Evolutionary conservation across 1,139 yeast species (phyloP).

Genomic region (Geotrichum bryndzae): DNA sequence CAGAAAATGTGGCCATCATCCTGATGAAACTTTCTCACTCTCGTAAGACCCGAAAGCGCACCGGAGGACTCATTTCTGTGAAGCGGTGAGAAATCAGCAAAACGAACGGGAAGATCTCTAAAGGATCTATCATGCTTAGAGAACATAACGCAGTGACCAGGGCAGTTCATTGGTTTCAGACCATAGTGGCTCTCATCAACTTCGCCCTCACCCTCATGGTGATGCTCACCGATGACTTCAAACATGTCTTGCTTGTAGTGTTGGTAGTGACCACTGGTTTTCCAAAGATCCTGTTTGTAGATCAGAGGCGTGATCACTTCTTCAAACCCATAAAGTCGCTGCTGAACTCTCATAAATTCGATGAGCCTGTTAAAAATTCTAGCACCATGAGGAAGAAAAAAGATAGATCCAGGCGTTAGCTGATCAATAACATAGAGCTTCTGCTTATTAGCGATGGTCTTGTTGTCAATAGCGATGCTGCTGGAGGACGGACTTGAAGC

Average conservation of each 20-base stretch:
- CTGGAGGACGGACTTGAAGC: background rate
- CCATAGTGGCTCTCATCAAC: constrained; percentile 59
- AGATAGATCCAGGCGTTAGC: constrained; percentile 79
- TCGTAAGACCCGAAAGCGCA: constrained; percentile 85
- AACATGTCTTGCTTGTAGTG: constrained; percentile 95
- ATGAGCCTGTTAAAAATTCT: constrained; percentile 73
- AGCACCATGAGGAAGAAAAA: constrained; percentile 89
- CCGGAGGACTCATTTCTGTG: constrained; percentile 97
- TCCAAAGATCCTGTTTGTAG: constrained; percentile 80
- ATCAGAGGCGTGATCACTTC: constrained; percentile 93
- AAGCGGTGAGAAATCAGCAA: constrained; percentile 86
- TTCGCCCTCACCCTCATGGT: constrained; percentile 26
- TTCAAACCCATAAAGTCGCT: constrained; percentile 74
- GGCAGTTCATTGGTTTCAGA: constrained; percentile 93
- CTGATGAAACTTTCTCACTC: constrained; percentile 95
- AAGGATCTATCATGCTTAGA: constrained; percentile 78
- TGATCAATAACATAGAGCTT: constrained; percentile 70
- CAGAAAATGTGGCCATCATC: constrained; percentile 99
- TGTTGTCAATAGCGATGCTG: constrained; percentile 11
- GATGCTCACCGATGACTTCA: constrained; percentile 44
- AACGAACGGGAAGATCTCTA: constrained; percentile 82
- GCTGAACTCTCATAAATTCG: constrained; percentile 78
- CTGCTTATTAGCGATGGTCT: constrained; percentile 40
- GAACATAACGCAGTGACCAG: constrained; percentile 91
- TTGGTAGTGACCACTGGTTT: constrained; percentile 93